Conservation (phyloP, 768 basidiomycete species). For the Xerocomellus chrysenteron region DNA sequence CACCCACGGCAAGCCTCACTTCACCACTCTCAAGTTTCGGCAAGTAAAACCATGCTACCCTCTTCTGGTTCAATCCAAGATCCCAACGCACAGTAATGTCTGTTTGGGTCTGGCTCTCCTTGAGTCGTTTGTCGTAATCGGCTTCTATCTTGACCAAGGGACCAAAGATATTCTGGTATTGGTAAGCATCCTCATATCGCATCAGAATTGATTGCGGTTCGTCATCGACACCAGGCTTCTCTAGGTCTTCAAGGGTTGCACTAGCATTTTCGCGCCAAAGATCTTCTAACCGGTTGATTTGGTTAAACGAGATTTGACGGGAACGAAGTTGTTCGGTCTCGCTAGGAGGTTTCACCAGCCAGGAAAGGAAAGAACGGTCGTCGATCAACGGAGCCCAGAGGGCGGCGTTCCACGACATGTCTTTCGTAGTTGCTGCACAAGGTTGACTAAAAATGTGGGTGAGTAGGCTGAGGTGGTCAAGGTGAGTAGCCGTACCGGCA, state of each 20-base stretch:
- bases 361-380: slow-evolving; percentile 97
- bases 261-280: slow-evolving; percentile 95
- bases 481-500: slow-evolving; percentile 66
- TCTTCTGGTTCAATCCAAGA: slow-evolving; percentile 95
- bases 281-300: slow-evolving; percentile 97
- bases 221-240: slow-evolving; percentile 96
- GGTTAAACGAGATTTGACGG: slow-evolving; percentile 93
- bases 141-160: slow-evolving; percentile 99
- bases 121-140: slow-evolving; percentile 96
- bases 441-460: slow-evolving; percentile 67
- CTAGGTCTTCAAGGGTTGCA: slow-evolving; percentile 94
- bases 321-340: slow-evolving; percentile 96
- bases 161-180: slow-evolving; percentile 99
- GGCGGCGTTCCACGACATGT: slow-evolving; percentile 97
- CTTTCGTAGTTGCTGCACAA: slow-evolving; percentile 94
- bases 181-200: slow-evolving; percentile 97
- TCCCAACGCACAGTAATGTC: slow-evolving; percentile 98
- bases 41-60: slow-evolving; percentile 96
- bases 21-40: slow-evolving; percentile 99
- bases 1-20: slow-evolving; percentile 93
- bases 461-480: neutral
- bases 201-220: slow-evolving; percentile 90
- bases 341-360: slow-evolving; percentile 96
- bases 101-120: slow-evolving; percentile 98
- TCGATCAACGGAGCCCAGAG: slow-evolving; percentile 99